Conservation (phyloP, 148 eudicot genomes). For the Cornus suecica region DNA sequence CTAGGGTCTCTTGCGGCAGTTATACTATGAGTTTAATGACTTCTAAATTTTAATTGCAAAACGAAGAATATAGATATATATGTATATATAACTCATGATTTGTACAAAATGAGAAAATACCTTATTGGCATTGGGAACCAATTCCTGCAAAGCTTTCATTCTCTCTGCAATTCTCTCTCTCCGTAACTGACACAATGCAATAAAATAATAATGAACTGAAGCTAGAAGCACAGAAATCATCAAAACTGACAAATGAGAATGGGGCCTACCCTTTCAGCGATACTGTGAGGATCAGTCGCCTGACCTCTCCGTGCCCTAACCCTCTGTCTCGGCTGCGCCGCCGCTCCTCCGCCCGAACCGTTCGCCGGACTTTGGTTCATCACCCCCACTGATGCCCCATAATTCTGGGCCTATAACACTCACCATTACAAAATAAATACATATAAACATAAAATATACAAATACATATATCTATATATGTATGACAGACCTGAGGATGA, state of each 20-base stretch:
- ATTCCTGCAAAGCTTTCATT: slow-evolving; percentile 91
- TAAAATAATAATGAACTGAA: neutral
- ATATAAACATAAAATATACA: neutral
- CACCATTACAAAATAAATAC: neutral
- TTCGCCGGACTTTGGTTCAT: slow-evolving; percentile 32
- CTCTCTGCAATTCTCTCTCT: slow-evolving; percentile 98
- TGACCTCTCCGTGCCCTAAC: slow-evolving; percentile 84
- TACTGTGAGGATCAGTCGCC: slow-evolving; percentile 95
- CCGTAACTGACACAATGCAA: slow-evolving; percentile 52
- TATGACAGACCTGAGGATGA: slow-evolving; percentile 24
- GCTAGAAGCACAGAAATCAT: neutral
- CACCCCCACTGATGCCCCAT: slow-evolving; percentile 21
- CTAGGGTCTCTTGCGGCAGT: no score
- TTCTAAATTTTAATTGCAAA: no score
- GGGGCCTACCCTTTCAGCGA: slow-evolving; percentile 72
- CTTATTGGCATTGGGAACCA: slow-evolving; percentile 96
- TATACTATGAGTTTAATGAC: no score
- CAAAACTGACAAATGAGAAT: neutral
- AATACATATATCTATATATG: neutral
- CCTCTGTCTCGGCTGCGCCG: slow-evolving; percentile 49
- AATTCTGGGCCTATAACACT: slow-evolving; percentile 31
- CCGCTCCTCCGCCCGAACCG: slow-evolving; percentile 38
- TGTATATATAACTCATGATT: no score
- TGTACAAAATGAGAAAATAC: slow-evolving; percentile 22
- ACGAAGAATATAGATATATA: no score